Conservation (phyloP, 768 basidiomycete genomes). For the Amanita subjunquillea region DNA sequence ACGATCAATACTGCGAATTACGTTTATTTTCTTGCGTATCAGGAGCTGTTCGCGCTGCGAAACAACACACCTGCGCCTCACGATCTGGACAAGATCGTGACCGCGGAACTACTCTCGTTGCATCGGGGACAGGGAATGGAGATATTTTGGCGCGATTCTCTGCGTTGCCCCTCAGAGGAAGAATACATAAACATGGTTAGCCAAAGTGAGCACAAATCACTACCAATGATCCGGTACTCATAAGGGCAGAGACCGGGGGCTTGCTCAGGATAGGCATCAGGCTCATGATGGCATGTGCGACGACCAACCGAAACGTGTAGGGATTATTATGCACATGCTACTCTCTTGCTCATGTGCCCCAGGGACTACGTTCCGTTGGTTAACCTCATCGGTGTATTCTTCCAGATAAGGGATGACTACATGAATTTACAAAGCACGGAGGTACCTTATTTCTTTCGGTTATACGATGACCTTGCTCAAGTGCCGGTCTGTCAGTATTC, state of each 20-base stretch:
- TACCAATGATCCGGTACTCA: neutral
- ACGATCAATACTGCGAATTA: slow-evolving; percentile 98
- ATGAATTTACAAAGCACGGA: slow-evolving; percentile 88
- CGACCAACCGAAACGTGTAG: slow-evolving; percentile 49
- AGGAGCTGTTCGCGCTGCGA: slow-evolving; percentile 65
- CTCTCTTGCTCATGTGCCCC: neutral
- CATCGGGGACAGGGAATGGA: slow-evolving; percentile 96
- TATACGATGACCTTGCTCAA: neutral
- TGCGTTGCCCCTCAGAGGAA: slow-evolving; percentile 88
- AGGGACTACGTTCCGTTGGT: slow-evolving; percentile 90
- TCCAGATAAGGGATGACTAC: slow-evolving; percentile 95
- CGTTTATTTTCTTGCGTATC: slow-evolving; percentile 89
- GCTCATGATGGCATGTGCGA: slow-evolving; percentile 89
- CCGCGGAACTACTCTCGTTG: slow-evolving; percentile 70
- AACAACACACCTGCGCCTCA: slow-evolving; percentile 16
- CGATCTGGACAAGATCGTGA: slow-evolving; percentile 65
- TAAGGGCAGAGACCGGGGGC: slow-evolving; percentile 77
- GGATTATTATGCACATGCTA: slow-evolving; percentile 9
- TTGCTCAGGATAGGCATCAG: slow-evolving; percentile 88
- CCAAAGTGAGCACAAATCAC: slow-evolving; percentile 48
- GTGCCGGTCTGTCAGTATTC: slow-evolving; percentile 49
- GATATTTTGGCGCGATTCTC: slow-evolving; percentile 86
- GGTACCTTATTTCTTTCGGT: slow-evolving; percentile 27
- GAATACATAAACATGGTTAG: slow-evolving; percentile 96
- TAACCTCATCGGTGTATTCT: slow-evolving; percentile 89